phyloP scores from a whole-genome alignment of 176 grass and related monocot species.

The Olyra latifolia region DNA sequence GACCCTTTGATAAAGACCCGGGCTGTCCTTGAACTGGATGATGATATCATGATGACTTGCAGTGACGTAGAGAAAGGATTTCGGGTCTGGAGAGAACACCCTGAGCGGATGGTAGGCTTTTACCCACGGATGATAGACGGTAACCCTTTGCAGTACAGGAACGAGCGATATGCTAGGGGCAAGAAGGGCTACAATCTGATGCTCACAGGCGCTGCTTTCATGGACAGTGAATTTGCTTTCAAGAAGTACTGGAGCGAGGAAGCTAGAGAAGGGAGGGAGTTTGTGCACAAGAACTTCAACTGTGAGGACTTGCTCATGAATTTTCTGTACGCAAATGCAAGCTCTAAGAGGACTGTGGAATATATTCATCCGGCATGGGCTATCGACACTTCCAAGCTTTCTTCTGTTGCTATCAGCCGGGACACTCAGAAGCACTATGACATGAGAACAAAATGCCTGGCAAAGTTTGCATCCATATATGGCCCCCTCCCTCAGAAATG shows the following conservation, averaged over 20 bases:
- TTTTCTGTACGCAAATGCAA: conserved; percentile 79
- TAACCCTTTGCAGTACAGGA: conserved; percentile 66
- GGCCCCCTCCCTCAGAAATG: conserved; percentile 61
- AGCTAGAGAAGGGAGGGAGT: conserved; percentile 74
- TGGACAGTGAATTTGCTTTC: conserved; percentile 90
- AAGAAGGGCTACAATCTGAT: conserved; percentile 92
- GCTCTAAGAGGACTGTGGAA: conserved; percentile 67
- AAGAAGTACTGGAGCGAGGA: conserved; percentile 81
- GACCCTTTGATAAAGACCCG: conserved; percentile 91
- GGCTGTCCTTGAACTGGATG: conserved; percentile 89
- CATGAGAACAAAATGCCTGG: conserved; percentile 73
- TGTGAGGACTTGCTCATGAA: conserved; percentile 98
- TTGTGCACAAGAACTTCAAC: conserved; percentile 88
- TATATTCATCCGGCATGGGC: conserved; percentile 97
- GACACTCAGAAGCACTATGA: conserved; percentile 86
- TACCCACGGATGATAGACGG: conserved; percentile 92
- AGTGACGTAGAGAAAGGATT: conserved; percentile 97
- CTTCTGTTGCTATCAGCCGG: conserved; percentile 78
- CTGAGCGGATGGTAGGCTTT: conserved; percentile 81
- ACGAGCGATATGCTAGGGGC: conserved; percentile 88
- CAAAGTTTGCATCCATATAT: conserved; percentile 74
- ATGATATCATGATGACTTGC: conserved; percentile 99
- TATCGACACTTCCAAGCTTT: conserved; percentile 97
- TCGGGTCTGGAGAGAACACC: conserved; percentile 92
- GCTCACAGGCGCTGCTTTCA: conserved; percentile 91